A percentile compares a stretch with the other conserved stretches of the same genome.
These are phyloP conservation scores for Chiua virens DNA, from an alignment of 768 basidiomycete genomes.

Conservation along the genomic window DNA sequence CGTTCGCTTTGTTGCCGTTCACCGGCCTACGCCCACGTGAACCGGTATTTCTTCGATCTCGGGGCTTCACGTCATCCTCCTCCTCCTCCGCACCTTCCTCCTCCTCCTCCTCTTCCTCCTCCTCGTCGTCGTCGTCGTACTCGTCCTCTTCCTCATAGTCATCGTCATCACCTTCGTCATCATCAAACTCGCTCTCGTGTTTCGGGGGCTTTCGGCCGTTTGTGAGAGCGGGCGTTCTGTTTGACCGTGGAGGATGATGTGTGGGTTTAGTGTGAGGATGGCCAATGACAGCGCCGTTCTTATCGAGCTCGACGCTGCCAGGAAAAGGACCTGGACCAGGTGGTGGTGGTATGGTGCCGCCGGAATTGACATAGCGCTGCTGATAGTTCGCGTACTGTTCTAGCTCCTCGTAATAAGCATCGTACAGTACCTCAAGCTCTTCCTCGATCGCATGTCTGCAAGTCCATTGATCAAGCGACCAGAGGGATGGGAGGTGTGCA, in stretches of 20 bases:
- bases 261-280: constrained; percentile 31
- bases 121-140: constrained; percentile 61
- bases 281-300: constrained; percentile 72
- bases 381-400: constrained; percentile 98
- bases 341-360: constrained; percentile 86
- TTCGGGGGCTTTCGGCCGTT: constrained; percentile 45
- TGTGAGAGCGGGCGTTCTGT: constrained; percentile 33
- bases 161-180: constrained; percentile 59
- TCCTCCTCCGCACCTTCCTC: constrained; percentile 66
- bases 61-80: constrained; percentile 48
- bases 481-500: constrained; percentile 7
- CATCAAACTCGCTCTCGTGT: constrained; percentile 64
- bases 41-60: constrained; percentile 34
- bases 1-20: constrained; percentile 47
- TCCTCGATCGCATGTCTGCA: constrained; percentile 95
- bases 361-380: constrained; percentile 91
- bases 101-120: constrained; percentile 71
- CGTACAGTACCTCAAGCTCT: constrained; percentile 99
- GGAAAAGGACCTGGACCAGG: constrained; percentile 98
- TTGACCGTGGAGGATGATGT: constrained; percentile 42
- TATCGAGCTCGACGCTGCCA: constrained; percentile 95
- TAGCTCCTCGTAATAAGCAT: constrained; percentile 99
- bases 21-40: constrained; percentile 40
- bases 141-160: constrained; percentile 56
- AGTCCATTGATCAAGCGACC: constrained; percentile 16